These are phyloP conservation scores for Candida hungchunana DNA, from an alignment of 805 yeast species.

Conservation along the genomic window DNA sequence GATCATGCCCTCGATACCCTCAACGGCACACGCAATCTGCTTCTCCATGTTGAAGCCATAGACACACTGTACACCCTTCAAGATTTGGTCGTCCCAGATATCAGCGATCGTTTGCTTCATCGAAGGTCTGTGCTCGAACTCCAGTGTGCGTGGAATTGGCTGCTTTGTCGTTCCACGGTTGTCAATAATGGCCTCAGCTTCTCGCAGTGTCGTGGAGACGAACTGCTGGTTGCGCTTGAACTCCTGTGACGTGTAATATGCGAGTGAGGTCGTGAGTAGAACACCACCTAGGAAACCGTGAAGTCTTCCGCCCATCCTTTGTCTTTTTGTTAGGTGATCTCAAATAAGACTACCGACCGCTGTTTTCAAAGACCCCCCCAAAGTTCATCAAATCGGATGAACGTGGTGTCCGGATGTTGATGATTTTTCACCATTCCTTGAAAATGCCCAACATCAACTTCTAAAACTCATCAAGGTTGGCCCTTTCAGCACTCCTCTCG, in stretches of 20 bases:
- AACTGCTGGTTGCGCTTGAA: conserved; percentile 44
- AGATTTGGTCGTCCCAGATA: conserved; percentile 74
- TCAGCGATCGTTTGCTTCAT: conserved; percentile 63
- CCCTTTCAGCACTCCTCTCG: too few relatives aligned
- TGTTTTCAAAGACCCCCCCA: too few relatives aligned
- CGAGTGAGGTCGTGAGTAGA: conserved; percentile 55
- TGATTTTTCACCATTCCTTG: conserved; percentile 1
- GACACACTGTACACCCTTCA: conserved; percentile 58
- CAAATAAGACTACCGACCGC: too few relatives aligned
- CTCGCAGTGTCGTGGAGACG: conserved; percentile 43
- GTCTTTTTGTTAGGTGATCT: too few relatives aligned
- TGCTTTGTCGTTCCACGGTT: conserved; percentile 42
- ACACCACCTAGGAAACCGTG: conserved; percentile 60
- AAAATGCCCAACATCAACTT: neutral
- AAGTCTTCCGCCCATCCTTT: conserved; percentile 42
- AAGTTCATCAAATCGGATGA: neutral
- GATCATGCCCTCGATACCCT: conserved; percentile 6
- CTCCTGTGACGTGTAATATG: conserved; percentile 57
- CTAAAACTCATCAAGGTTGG: neutral
- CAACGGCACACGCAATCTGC: conserved; percentile 13
- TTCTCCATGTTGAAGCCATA: conserved; percentile 50
- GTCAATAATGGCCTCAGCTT: conserved; percentile 47
- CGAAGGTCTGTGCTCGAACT: conserved; percentile 43
- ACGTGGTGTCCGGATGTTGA: conserved; percentile 13
- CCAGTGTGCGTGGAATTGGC: conserved; percentile 41